Percentiles rank a stretch among this genome's conserved stretches.
Evolutionary conservation across 345 rosid species (phyloP).

Genomic region (Gossypium rotundifolium): DNA sequence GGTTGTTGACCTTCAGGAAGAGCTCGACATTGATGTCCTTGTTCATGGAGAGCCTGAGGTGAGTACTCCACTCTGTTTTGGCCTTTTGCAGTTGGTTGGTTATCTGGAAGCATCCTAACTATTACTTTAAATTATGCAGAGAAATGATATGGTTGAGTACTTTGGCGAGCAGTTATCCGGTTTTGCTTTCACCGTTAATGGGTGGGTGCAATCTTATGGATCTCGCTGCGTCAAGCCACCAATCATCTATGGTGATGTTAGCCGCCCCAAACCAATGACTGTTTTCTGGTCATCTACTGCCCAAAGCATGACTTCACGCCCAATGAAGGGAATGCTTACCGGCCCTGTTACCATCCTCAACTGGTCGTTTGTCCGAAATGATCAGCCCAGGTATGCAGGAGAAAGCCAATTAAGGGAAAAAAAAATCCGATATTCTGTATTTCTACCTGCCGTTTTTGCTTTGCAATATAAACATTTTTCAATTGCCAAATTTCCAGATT

Average conservation of each 20-base stretch:
- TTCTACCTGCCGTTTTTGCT: not conserved
- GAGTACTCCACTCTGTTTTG: constrained; percentile 18
- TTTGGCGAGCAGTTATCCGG: constrained; percentile 96
- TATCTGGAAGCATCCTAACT: not conserved
- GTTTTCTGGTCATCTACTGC: constrained; percentile 95
- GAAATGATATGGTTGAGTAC: constrained; percentile 99
- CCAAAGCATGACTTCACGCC: constrained; percentile 93
- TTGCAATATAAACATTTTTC: not conserved
- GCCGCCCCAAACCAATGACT: constrained; percentile 98
- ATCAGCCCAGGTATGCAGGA: constrained; percentile 78
- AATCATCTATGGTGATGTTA: constrained; percentile 92
- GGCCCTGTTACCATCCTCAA: constrained; percentile 97
- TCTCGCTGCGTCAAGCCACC: constrained; percentile 99
- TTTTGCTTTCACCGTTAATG: constrained; percentile 86
- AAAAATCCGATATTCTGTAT: not conserved
- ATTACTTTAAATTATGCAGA: constrained; percentile 34
- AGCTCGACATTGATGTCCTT: constrained; percentile 91
- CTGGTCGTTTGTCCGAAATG: constrained; percentile 98
- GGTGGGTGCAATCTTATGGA: constrained; percentile 98
- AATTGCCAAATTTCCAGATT: constrained; percentile 36
- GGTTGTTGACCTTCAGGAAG: constrained; percentile 86
- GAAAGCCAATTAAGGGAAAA: not conserved
- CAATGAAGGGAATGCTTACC: constrained; percentile 99
- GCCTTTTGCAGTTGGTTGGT: not conserved
- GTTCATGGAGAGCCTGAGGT: constrained; percentile 99